Percentiles rank a stretch among this genome's conserved stretches.
phyloP scores from a whole-genome alignment of 257 asterid species.

The Eustoma russellianum region DNA sequence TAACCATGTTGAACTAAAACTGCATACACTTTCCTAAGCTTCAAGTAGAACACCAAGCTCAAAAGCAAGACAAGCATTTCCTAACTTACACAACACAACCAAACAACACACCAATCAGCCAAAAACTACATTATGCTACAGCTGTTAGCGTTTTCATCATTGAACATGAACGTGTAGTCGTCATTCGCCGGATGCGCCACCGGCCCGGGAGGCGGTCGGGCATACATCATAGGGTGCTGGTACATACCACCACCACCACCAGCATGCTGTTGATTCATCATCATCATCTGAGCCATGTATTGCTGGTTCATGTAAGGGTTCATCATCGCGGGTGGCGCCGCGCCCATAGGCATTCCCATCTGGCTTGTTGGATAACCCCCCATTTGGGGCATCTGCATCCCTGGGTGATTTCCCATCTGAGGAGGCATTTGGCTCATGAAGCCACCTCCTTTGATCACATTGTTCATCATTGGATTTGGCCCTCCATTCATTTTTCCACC shows the following conservation, averaged over 20 bases:
- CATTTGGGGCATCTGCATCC: conserved; percentile 23
- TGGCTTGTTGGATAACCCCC: conserved; percentile 17
- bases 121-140: conserved; percentile 55
- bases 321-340: conserved; percentile 22
- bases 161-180: conserved; percentile 48
- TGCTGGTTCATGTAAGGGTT: conserved; percentile 13
- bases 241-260: conserved; percentile 33
- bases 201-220: conserved; percentile 23
- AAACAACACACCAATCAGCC: conserved; percentile 1
- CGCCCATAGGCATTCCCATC: conserved; percentile 27
- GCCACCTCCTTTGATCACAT: conserved; percentile 8
- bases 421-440: conserved; percentile 8
- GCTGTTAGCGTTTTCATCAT: conserved; percentile 63
- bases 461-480: conserved; percentile 21
- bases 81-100: conserved; percentile 7
- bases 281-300: conserved; percentile 37
- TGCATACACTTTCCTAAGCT: no score
- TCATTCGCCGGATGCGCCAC: conserved; percentile 32
- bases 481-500: conserved; percentile 23
- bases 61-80: no score
- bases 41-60: no score
- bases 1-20: no score
- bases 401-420: conserved; percentile 28
- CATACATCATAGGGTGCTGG: conserved; percentile 33
- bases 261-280: conserved; percentile 35